Evolutionary conservation across 352 stramenopile species (phyloP).

Genomic region (Pythium brachiatum): DNA sequence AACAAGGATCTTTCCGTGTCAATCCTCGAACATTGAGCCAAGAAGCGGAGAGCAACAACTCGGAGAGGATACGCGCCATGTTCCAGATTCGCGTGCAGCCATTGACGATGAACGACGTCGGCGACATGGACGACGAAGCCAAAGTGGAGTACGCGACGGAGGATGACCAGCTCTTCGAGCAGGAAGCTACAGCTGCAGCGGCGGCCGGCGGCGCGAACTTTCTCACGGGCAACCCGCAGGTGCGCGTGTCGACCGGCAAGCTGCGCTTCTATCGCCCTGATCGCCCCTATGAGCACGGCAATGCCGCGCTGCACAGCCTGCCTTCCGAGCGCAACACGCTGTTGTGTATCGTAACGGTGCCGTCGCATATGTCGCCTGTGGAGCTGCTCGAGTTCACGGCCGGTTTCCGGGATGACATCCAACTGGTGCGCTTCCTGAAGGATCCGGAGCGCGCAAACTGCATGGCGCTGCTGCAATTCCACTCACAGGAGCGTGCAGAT

Average conservation of each 20-base stretch:
- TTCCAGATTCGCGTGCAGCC: conserved; percentile 85
- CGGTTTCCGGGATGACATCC: conserved; percentile 68
- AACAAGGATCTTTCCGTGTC: too few species aligned
- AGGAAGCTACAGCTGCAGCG: conserved; percentile 32
- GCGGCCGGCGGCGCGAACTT: conserved; percentile 41
- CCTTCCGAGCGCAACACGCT: conserved; percentile 71
- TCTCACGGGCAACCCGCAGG: conserved; percentile 75
- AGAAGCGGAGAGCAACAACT: too few species aligned
- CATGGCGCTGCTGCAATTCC: conserved; percentile 85
- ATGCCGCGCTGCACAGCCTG: conserved; percentile 25
- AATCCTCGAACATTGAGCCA: too few species aligned
- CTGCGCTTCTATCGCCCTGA: conserved; percentile 82
- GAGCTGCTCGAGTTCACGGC: conserved; percentile 84
- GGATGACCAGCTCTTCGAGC: conserved; percentile 30
- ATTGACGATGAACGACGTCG: conserved; percentile 5
- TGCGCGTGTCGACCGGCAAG: conserved; percentile 71
- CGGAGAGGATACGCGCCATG: too few species aligned
- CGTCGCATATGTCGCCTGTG: conserved; percentile 80
- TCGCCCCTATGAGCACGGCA: conserved; percentile 41
- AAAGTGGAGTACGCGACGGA: conserved; percentile 28
- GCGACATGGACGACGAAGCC: conserved; percentile 32
- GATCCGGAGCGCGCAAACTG: conserved; percentile 81
- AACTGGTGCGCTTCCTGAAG: conserved; percentile 77
- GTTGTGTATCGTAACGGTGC: conserved; percentile 80
- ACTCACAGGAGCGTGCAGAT: conserved; percentile 70